A percentile compares a stretch with the other conserved stretches of the same genome.
phyloP scores from a whole-genome alignment of 805 yeast species.

The Kuraishia cidri region DNA sequence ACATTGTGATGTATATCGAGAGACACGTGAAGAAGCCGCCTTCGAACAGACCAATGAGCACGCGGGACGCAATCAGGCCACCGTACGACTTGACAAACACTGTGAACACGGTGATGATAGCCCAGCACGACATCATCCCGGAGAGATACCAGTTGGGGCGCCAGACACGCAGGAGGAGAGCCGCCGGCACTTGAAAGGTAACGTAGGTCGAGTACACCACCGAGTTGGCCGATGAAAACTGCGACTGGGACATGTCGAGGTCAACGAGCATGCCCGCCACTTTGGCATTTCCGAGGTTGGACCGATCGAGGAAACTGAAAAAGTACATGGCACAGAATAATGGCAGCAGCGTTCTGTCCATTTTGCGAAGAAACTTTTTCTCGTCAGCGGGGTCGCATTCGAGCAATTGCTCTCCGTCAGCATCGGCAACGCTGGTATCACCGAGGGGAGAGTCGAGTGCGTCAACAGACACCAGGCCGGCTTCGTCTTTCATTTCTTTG shows the following conservation, averaged over 20 bases:
- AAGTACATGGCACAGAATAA: conserved; percentile 32
- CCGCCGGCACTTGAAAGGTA: conserved; percentile 27
- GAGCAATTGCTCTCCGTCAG: too few species aligned
- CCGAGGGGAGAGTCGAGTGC: too few species aligned
- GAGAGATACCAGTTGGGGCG: conserved; percentile 20
- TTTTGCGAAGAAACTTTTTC: conserved; percentile 25
- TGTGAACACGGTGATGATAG: conserved; percentile 28
- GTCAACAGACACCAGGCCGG: too few species aligned
- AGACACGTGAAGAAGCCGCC: conserved; percentile 42
- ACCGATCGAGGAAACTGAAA: conserved; percentile 40
- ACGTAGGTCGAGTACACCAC: conserved; percentile 38
- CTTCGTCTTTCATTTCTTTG: too few species aligned
- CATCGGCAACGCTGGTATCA: too few species aligned
- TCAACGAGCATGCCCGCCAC: conserved; percentile 40
- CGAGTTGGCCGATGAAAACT: conserved; percentile 34
- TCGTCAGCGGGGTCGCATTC: conserved; percentile 15
- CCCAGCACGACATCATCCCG: conserved; percentile 25
- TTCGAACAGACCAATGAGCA: conserved; percentile 44
- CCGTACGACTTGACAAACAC: conserved; percentile 31
- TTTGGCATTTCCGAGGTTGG: conserved; percentile 52
- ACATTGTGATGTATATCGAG: conserved; percentile 34
- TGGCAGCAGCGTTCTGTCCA: conserved; percentile 34
- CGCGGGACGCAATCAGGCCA: conserved; percentile 33
- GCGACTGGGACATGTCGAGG: conserved; percentile 24
- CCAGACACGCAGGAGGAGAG: conserved; percentile 24